Base-by-base conservation (phyloP, 116 monocot species). In the Trichopus zeylanicus region DNA sequence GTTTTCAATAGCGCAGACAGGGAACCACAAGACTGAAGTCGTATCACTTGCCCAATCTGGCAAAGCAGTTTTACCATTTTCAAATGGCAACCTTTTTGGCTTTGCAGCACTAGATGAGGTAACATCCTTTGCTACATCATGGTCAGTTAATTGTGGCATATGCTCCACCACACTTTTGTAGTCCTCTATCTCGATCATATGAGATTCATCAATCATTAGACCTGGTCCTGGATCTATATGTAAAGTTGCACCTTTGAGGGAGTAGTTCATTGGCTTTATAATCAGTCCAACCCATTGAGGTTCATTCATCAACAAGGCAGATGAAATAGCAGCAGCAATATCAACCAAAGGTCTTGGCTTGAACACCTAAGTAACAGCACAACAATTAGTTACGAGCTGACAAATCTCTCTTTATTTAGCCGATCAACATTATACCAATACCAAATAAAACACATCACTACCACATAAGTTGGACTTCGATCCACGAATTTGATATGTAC, bases 241-340 rank as follows among this genome's bases (percentile, higher is more conserved):
- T 33, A 98, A 72, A 31, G 75, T 63, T 53, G 86, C 88, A 63
- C 85, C 98, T 73, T 74, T 98, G 3, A 98, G 70, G 20, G 98
- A 81, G 59, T 98, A 98, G 55, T 98, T 67, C 34, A 91, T 64
- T 53, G 98, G 98, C 31, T 52, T 85, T 51, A 91, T 69, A 58
- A 83, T 76, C 39, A 98, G 22, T 28, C 98, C 98, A 63, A 98
- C 75, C 91, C 98, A 91, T 58, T 98, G 98, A 31, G 81, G 72
- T 61, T 88, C 98, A 75, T 98, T 91, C 85, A 98, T 98, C 27
- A 98, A 71, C 66, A 98, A 67, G 28, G 82, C 88, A 61, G 92
- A 91, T 57, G 91, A 88, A 48, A 82, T 68, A 4, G 92, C 91
- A 23, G 88, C 73, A 69, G 75, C 18, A 59, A 98, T 82, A 70